Base-by-base conservation (phyloP, 2,329 filamentous ascomycete species). In the Arthrinium phaeospermum region DNA sequence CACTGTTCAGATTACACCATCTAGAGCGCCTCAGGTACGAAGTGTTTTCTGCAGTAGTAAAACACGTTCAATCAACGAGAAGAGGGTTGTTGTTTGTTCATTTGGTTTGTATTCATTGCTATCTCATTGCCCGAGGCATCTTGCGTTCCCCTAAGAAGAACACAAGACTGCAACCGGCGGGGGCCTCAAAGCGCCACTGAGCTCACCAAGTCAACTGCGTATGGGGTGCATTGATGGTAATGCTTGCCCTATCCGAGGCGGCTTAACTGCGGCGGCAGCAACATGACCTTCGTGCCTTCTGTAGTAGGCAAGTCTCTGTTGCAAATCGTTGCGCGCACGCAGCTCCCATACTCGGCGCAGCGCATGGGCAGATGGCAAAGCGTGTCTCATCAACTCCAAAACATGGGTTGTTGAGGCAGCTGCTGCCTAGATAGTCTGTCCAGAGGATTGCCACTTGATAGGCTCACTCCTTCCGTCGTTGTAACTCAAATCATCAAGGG, bases 401-500 rank as follows among this genome's bases (percentile, higher is more conserved):
- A 14, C n/a, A 51, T 27, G n/a, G n/a, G 49, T 51, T n/a, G 49
- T 24, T 3, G n/a, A 51, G 49, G 49, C 10, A 27, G 49, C n/a
- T 24, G 3, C 49, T 27, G n/a, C 49, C 57, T 41, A 13, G 34
- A 37, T 46, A 30, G 67, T 46, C 67, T 49, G 41, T 67, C 41
- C 61, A 67, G 71, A 80, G 81, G 46, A 51, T 82, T 81, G 49
- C 82, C 81, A 16, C 82, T 81, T 12, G 81, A 80, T 44, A 77
- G 78, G 45, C 80, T 75, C 57, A 22, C 19, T n/a, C 6, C 27
- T 57, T 57, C 27, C 8, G 27, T 80, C 79, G 49, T 77, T 77
- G 64, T 80, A 79, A 71, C 79, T 80, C 70, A 79, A 73, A 68
- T 80, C 79, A 67, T 81, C 81, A 64, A 84, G 79, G 84, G 78